A percentile compares a stretch with the other conserved stretches of the same genome.
These are phyloP conservation scores for Cyanodermella asteris DNA, from an alignment of 2,329 filamentous ascomycete genomes.

Conservation along the genomic window DNA sequence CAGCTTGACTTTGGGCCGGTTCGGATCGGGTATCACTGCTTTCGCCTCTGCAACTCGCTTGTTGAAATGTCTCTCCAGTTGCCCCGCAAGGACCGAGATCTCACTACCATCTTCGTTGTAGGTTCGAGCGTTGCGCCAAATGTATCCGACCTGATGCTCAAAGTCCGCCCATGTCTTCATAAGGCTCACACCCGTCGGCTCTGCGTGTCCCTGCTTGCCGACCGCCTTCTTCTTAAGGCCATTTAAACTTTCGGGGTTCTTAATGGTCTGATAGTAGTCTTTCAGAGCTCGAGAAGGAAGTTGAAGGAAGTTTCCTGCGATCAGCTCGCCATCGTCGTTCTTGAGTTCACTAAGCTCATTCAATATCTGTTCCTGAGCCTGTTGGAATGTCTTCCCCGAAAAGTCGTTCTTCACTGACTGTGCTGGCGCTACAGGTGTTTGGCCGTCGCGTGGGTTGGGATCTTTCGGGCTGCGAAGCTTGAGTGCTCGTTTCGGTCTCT, in stretches of 20 bases:
- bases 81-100: conserved; percentile 53
- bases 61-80: conserved; percentile 59
- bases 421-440: too few relatives aligned
- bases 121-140: conserved; percentile 72
- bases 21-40: conserved; percentile 47
- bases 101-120: conserved; percentile 88
- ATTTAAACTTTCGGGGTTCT: conserved; percentile 57
- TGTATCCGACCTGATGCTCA: conserved; percentile 54
- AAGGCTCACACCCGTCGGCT: conserved; percentile 37
- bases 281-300: conserved; percentile 53
- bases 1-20: conserved; percentile 58
- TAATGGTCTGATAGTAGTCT: conserved; percentile 73
- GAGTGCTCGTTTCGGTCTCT: too few relatives aligned
- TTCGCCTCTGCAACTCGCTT: conserved; percentile 50
- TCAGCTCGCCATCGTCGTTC: conserved; percentile 46
- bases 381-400: conserved; percentile 54
- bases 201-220: conserved; percentile 46
- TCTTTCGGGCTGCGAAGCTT: too few relatives aligned
- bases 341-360: conserved; percentile 47
- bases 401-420: too few relatives aligned
- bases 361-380: conserved; percentile 70
- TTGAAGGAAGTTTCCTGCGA: conserved; percentile 53
- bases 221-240: conserved; percentile 56
- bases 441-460: too few relatives aligned
- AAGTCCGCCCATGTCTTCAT: conserved; percentile 70